Conservation (phyloP, 2,329 filamentous ascomycete species). For the Cladosporium sphaerospermum region DNA sequence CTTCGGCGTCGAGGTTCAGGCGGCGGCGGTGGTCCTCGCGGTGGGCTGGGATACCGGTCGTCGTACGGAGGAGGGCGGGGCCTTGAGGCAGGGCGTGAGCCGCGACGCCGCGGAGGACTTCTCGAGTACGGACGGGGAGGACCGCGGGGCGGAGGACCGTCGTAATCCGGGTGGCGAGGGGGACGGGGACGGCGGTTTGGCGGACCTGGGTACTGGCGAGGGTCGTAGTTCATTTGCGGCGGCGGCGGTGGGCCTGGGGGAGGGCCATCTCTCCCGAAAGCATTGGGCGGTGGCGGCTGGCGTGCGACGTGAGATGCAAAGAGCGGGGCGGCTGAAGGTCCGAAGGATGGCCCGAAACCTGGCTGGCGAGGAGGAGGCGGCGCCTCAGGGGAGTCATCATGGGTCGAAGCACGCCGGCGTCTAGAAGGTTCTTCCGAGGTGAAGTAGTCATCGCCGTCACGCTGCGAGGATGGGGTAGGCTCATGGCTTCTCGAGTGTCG, state of each 20-base stretch:
- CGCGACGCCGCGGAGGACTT: slow-evolving; percentile 3
- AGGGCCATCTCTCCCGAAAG: slow-evolving; percentile 8
- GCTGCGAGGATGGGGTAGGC: slow-evolving; percentile 33
- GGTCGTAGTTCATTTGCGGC: slow-evolving; percentile 9
- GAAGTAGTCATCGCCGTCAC: slow-evolving; percentile 18
- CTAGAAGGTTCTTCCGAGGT: slow-evolving; percentile 11
- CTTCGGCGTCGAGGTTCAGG: slow-evolving; percentile 1
- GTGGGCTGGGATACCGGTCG: slow-evolving; percentile 2
- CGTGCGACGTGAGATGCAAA: slow-evolving; percentile 42
- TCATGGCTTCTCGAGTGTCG: slow-evolving; percentile 39
- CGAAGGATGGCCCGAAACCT: slow-evolving; percentile 31
- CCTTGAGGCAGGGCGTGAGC: slow-evolving; percentile 1
- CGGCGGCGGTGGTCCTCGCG: background rate
- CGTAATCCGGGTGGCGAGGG: slow-evolving; percentile 1
- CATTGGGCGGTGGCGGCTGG: slow-evolving; percentile 14
- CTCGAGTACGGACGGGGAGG: background rate
- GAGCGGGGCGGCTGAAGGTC: slow-evolving; percentile 39
- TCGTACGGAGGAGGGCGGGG: slow-evolving; percentile 4
- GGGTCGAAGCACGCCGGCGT: slow-evolving; percentile 16
- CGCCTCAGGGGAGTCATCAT: slow-evolving; percentile 14
- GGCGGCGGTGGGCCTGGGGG: slow-evolving; percentile 2
- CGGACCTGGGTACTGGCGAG: slow-evolving; percentile 10
- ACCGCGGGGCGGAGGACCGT: slow-evolving; percentile 5
- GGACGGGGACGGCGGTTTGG: slow-evolving; percentile 9
- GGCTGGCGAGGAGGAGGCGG: slow-evolving; percentile 14